These are phyloP conservation scores for Aquanectria penicillioides DNA, from an alignment of 2,329 filamentous ascomycete species.

Conservation along the genomic window DNA sequence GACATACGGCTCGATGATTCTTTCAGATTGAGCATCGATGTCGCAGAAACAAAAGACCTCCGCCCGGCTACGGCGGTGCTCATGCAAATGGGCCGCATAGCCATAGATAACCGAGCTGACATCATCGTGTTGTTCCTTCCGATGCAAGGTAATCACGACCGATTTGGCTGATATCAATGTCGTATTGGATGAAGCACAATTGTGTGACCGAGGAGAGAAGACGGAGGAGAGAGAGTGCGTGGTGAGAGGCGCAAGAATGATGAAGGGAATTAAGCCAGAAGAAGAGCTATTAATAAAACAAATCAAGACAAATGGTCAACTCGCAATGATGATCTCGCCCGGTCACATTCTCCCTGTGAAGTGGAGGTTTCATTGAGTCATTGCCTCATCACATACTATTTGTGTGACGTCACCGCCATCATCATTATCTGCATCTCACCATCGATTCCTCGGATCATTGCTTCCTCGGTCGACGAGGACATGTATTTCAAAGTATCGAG, in stretches of 20 bases:
- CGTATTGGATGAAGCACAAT: background rate
- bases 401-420: constrained; percentile 22
- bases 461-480: background rate
- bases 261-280: too few relatives aligned
- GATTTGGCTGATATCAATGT: too few relatives aligned
- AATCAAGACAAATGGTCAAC: too few relatives aligned
- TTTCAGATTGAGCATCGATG: constrained; percentile 45
- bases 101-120: constrained; percentile 35
- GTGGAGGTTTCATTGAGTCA: constrained; percentile 2
- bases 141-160: too few relatives aligned
- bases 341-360: too few relatives aligned
- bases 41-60: constrained; percentile 43
- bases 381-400: constrained; percentile 11
- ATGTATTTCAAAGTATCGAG: background rate
- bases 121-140: constrained; percentile 30
- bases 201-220: too few relatives aligned
- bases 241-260: too few relatives aligned
- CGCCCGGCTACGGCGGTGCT: constrained; percentile 37
- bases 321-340: too few relatives aligned
- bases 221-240: background rate
- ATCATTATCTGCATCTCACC: constrained; percentile 6
- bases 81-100: constrained; percentile 35
- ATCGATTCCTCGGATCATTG: constrained; percentile 7
- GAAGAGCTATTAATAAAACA: too few relatives aligned
- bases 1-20: constrained; percentile 50